Conservation (phyloP, 345 rosid genomes). For the Rhodomyrtus tomentosa region DNA sequence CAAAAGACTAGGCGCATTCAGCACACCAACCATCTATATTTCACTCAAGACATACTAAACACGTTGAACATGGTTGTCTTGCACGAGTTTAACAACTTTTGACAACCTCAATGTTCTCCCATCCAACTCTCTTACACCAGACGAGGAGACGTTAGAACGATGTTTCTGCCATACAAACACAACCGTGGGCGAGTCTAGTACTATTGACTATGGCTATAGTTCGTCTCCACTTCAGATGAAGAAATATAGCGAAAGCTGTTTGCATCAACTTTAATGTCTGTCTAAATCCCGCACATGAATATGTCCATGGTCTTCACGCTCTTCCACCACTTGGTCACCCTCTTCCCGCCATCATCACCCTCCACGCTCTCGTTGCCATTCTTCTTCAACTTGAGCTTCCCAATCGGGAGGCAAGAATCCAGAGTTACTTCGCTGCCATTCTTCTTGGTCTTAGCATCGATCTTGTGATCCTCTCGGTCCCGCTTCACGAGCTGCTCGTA, state of each 20-base stretch:
- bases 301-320: constrained; percentile 23
- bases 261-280: background rate
- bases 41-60: background rate
- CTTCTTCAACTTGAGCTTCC: constrained; percentile 4
- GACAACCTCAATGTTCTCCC: background rate
- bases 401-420: constrained; percentile 4
- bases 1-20: background rate
- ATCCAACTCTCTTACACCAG: background rate
- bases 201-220: too few relatives aligned
- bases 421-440: background rate
- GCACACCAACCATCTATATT: background rate
- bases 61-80: background rate
- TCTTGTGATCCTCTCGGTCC: background rate
- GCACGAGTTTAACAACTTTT: background rate
- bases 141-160: background rate
- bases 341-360: background rate
- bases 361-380: background rate
- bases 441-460: background rate
- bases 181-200: background rate
- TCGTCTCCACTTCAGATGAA: background rate
- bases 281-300: constrained; percentile 6
- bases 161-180: background rate
- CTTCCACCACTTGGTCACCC: constrained; percentile 21
- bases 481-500: constrained; percentile 8
- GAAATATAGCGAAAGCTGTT: background rate